These are phyloP conservation scores for Fusarium secorum DNA, from an alignment of 2,329 filamentous ascomycete species.

Conservation along the genomic window DNA sequence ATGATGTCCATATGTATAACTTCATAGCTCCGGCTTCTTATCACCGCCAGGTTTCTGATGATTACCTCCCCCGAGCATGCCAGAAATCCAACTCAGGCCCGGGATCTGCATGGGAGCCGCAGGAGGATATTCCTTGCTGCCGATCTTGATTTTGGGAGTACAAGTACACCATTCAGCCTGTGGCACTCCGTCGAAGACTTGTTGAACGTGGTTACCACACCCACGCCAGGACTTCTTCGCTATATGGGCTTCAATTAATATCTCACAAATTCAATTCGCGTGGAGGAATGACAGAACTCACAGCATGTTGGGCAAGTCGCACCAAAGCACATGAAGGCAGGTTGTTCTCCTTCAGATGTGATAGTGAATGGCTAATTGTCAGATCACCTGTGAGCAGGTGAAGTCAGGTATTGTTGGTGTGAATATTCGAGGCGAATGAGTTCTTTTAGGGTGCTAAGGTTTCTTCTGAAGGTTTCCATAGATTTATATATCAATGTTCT, in stretches of 20 bases:
- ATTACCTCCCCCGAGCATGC: slow-evolving; percentile 33
- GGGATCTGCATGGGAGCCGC: slow-evolving; percentile 51
- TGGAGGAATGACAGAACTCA: slow-evolving; percentile 37
- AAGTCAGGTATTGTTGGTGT: background rate
- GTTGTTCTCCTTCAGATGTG: background rate
- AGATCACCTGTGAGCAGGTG: no score
- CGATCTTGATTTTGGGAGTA: slow-evolving; percentile 53
- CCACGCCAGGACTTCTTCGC: slow-evolving; percentile 60
- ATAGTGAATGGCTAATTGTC: background rate
- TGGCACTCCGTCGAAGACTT: slow-evolving; percentile 53
- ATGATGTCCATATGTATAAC: background rate
- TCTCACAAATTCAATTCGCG: background rate
- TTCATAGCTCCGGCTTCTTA: slow-evolving; percentile 36
- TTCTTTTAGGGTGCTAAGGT: background rate
- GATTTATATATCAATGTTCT: background rate
- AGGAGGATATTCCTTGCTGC: slow-evolving; percentile 57
- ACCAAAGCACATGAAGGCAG: slow-evolving; percentile 51
- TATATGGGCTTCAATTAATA: slow-evolving; percentile 29
- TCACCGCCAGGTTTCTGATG: background rate
- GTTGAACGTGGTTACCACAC: slow-evolving; percentile 57
- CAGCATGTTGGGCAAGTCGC: slow-evolving; percentile 54
- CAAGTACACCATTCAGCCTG: slow-evolving; percentile 59
- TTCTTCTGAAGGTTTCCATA: background rate
- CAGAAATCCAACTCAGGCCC: slow-evolving; percentile 51
- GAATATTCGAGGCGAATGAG: background rate